These are phyloP conservation scores for Marchantia polymorpha DNA, from an alignment of 225 moss, liverwort and hornwort genomes.

Conservation along the genomic window DNA sequence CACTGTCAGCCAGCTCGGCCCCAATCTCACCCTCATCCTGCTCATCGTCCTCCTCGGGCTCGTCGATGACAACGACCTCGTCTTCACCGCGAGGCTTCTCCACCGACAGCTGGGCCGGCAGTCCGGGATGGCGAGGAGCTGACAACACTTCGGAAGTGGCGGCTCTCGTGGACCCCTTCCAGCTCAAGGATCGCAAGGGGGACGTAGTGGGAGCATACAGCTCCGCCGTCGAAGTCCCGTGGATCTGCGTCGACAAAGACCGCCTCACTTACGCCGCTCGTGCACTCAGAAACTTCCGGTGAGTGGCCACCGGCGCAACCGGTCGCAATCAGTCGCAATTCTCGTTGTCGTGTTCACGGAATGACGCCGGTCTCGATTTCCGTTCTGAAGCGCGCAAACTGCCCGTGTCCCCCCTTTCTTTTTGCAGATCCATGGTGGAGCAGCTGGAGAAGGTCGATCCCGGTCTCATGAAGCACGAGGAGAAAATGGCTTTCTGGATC, in stretches of 20 bases:
- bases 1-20: conserved; percentile 40
- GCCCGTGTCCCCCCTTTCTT: not conserved
- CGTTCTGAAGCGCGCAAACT: too few species aligned
- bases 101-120: conserved; percentile 54
- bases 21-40: conserved; percentile 59
- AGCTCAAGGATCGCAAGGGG: conserved; percentile 36
- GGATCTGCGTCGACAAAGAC: conserved; percentile 92
- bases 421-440: conserved; percentile 73
- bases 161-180: conserved; percentile 37
- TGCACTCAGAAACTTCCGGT: conserved; percentile 81
- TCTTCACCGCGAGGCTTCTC: conserved; percentile 63
- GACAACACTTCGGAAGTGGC: conserved; percentile 43
- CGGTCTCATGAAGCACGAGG: conserved; percentile 65
- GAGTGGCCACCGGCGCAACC: not conserved
- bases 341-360: not conserved
- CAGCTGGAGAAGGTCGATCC: conserved; percentile 85
- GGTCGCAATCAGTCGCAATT: not conserved
- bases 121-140: conserved; percentile 50
- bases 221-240: conserved; percentile 86
- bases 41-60: conserved; percentile 52
- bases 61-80: conserved; percentile 48
- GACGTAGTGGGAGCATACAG: conserved; percentile 51
- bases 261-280: conserved; percentile 79
- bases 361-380: not conserved
- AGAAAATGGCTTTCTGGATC: conserved; percentile 91